These are phyloP conservation scores for Afroboletus lepidellus DNA, from an alignment of 1,284 basidiomycete genomes.

Conservation along the genomic window DNA sequence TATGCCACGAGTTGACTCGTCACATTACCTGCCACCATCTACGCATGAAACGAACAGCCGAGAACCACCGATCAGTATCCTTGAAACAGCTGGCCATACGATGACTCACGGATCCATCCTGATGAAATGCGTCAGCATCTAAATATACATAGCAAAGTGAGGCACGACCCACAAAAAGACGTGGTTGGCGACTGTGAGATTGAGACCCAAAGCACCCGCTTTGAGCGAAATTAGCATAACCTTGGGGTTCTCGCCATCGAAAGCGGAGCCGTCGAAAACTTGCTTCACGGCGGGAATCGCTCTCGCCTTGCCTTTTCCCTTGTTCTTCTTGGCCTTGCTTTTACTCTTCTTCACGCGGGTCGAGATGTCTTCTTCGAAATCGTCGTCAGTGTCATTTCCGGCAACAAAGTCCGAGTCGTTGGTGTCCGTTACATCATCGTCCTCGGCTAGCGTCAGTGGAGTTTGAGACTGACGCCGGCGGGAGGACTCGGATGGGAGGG, in stretches of 20 bases:
- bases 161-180: slow-evolving; percentile 70
- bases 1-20: background rate
- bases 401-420: slow-evolving; percentile 26
- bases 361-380: slow-evolving; percentile 40
- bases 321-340: slow-evolving; percentile 36
- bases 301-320: slow-evolving; percentile 39
- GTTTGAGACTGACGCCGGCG: background rate
- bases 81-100: background rate
- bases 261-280: slow-evolving; percentile 20
- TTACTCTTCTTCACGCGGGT: slow-evolving; percentile 32
- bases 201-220: slow-evolving; percentile 80
- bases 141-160: background rate
- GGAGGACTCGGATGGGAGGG: slow-evolving; percentile 9
- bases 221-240: slow-evolving; percentile 90
- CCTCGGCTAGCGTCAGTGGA: slow-evolving; percentile 12
- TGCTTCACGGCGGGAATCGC: slow-evolving; percentile 14
- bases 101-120: slow-evolving; percentile 82
- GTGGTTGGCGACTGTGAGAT: slow-evolving; percentile 87
- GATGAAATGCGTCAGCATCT: slow-evolving; percentile 8
- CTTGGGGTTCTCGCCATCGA: slow-evolving; percentile 52
- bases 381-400: slow-evolving; percentile 37
- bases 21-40: slow-evolving; percentile 70
- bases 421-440: slow-evolving; percentile 21
- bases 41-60: background rate
- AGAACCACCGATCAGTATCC: slow-evolving; percentile 14